Evolutionary conservation across 495 filamentous ascomycete species (phyloP).

Genomic region (Xylaria cubensis): DNA sequence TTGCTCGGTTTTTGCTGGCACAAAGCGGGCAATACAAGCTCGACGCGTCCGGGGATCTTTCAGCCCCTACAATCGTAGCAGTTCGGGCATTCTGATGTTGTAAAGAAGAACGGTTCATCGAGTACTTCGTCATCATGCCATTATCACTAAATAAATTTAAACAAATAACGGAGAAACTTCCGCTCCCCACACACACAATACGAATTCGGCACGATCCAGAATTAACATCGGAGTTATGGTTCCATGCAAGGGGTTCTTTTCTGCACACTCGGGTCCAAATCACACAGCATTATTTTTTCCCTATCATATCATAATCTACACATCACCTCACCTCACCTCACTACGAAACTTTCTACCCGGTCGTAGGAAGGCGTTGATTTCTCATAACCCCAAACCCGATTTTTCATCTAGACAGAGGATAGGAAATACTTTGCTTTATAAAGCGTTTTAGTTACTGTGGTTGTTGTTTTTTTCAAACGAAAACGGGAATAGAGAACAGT

Average conservation of each 20-base stretch:
- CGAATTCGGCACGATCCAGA: background rate
- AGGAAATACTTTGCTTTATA: slow-evolving; percentile 7
- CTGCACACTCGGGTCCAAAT: background rate
- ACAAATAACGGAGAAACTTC: background rate
- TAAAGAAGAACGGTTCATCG: slow-evolving; percentile 1
- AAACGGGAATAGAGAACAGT: background rate
- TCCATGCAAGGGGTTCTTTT: background rate
- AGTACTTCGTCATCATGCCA: background rate
- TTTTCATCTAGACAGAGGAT: slow-evolving; percentile 20
- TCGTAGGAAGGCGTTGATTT: slow-evolving; percentile 3
- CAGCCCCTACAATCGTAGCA: background rate
- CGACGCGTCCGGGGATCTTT: background rate
- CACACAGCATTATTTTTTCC: background rate
- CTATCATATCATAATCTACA: background rate
- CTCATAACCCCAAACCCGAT: background rate
- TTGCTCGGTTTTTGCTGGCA: slow-evolving; percentile 8
- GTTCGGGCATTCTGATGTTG: background rate
- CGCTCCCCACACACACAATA: background rate
- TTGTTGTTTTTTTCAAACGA: background rate
- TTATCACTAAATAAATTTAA: background rate
- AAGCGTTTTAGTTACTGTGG: background rate
- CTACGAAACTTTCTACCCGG: slow-evolving; percentile 5
- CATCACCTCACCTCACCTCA: background rate
- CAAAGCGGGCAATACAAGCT: background rate
- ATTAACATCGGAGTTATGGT: background rate